Evolutionary conservation across 2,329 filamentous ascomycete species (phyloP), one percentile per base, ranked within the genome.

Genomic region (Fusarium beomiforme): DNA sequence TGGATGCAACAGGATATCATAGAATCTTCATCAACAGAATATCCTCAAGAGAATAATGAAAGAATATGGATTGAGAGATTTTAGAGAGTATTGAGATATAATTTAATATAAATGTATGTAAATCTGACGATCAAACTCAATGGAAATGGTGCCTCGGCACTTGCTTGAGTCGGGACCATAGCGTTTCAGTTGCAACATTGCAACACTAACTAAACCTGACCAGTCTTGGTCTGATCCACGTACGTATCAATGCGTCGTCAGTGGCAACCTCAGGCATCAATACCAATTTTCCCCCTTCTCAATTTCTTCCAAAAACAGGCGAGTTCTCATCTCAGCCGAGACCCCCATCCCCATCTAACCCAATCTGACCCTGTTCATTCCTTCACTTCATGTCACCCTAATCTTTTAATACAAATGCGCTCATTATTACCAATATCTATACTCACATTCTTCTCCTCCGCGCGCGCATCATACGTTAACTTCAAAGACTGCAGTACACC

Each of bases 381-480:
- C 54, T 64, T 70, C 23, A 42, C 19, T 8, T 21, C 21, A 24
- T 53, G 34, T 33, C 26, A 11, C 53, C 21, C 34, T 8, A 31
- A 39, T 59, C 21, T 56, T 24, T 41, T 41, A 41, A 54, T n/a
- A 13, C 62, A 43, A 37, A 67, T 63, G 60, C 54, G 13, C 42
- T 64, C 49, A 14, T 69, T 71, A 33, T 13, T 10, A 12, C 41
- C 3, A 24, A 6, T 6, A 9, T 63, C n/a, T 37, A 41, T 41
- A 24, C 49, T 33, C 34, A 58, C 65, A 24, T 24, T 59, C 19
- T 51, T 69, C 9, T 37, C 50, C 13, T 39, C 53, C 9, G 49
- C 54, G 23, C 39, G 16, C 9, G 67, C 72, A 6, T 69, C 73
- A 3, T 42, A 75, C 26, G 43, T 75, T 9, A 68, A 75, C 8